Evolutionary conservation across 352 stramenopile genomes (phyloP).

Genomic region (Aphanomyces euteiches): DNA sequence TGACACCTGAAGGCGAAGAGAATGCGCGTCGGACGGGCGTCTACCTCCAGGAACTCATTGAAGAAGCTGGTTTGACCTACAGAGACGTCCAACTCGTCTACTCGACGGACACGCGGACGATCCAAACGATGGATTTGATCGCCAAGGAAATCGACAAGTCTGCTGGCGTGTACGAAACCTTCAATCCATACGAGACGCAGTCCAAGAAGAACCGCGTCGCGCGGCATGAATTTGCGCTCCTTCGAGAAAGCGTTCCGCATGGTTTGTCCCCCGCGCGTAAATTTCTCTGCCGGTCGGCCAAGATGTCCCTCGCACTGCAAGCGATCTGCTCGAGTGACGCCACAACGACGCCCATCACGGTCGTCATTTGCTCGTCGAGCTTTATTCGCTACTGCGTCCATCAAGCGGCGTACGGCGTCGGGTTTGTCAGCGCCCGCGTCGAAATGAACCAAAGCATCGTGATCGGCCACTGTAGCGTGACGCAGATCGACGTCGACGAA

Average conservation of each 20-base stretch:
- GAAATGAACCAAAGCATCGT: slow-evolving; percentile 27
- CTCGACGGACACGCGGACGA: slow-evolving; percentile 54
- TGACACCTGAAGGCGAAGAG: slow-evolving; percentile 56
- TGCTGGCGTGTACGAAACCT: slow-evolving; percentile 23
- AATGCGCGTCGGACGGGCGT: slow-evolving; percentile 53
- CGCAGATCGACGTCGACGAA: slow-evolving; percentile 23
- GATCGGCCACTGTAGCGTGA: slow-evolving; percentile 24
- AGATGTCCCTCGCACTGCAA: slow-evolving; percentile 25
- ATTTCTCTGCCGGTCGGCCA: slow-evolving; percentile 20
- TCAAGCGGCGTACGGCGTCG: slow-evolving; percentile 24
- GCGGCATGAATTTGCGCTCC: slow-evolving; percentile 21
- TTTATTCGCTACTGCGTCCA: slow-evolving; percentile 26
- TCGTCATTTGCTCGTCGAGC: slow-evolving; percentile 24
- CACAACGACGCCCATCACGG: slow-evolving; percentile 10
- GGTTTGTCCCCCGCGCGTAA: background rate
- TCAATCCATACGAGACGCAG: slow-evolving; percentile 23
- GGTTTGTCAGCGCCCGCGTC: background rate
- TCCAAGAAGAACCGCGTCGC: slow-evolving; percentile 21
- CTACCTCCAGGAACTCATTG: slow-evolving; percentile 50
- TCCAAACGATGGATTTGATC: slow-evolving; percentile 63
- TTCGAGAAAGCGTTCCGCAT: slow-evolving; percentile 23
- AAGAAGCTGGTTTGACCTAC: slow-evolving; percentile 28
- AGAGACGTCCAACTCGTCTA: slow-evolving; percentile 61
- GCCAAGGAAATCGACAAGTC: slow-evolving; percentile 42
- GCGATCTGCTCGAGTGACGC: slow-evolving; percentile 15